Evolutionary conservation across 2,329 filamentous ascomycete species (phyloP).

Genomic region (Penicillium glabrum): DNA sequence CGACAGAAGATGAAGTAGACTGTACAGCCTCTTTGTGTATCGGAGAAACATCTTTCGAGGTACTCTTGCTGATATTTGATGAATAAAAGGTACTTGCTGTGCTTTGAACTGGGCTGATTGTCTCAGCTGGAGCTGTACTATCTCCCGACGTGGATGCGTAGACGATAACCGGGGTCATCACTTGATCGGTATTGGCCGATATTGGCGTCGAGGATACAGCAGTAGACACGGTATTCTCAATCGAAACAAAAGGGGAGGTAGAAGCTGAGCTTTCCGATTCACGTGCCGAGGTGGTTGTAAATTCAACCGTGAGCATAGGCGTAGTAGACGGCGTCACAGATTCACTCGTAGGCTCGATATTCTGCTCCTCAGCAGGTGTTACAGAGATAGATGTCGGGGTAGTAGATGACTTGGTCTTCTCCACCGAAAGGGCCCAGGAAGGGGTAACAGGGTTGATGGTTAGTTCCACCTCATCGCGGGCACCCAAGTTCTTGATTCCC

Average conservation of each 20-base stretch:
- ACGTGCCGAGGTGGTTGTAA: neutral
- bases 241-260: neutral
- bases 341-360: neutral
- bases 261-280: neutral
- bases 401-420: neutral
- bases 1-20: neutral
- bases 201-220: neutral
- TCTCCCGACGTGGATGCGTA: neutral
- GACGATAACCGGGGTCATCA: neutral
- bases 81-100: neutral
- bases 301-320: neutral
- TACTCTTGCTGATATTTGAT: neutral
- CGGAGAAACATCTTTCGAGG: neutral
- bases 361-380: neutral
- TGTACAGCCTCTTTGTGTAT: neutral
- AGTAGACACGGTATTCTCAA: neutral
- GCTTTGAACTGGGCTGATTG: neutral
- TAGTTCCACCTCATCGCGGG: neutral
- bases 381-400: neutral
- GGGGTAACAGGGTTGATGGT: neutral
- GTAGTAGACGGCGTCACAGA: neutral
- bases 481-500: neutral
- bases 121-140: neutral
- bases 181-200: neutral
- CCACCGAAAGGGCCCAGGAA: neutral